phyloP scores from a whole-genome alignment of 345 rosid genomes.

The Aurinia saxatilis region DNA sequence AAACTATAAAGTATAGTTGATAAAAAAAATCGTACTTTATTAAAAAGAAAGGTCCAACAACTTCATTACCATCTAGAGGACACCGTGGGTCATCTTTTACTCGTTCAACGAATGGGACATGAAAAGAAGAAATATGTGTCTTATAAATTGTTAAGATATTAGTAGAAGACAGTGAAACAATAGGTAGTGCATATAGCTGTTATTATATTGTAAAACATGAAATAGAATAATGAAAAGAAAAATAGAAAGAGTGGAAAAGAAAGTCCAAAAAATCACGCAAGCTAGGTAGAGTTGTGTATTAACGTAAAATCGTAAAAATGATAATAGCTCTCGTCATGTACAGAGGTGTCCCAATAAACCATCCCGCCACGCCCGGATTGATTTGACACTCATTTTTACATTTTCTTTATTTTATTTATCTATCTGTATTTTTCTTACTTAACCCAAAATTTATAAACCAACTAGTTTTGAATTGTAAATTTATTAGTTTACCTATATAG shows the following conservation, averaged over 20 bases:
- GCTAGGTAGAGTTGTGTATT: neutral
- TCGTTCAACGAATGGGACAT: slow-evolving; percentile 19
- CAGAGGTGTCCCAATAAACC: slow-evolving; percentile 21
- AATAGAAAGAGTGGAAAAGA: slow-evolving; percentile 4
- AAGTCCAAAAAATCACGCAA: slow-evolving; percentile 26
- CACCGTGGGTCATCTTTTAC: slow-evolving; percentile 27
- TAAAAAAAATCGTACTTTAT: no score
- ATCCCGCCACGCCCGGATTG: slow-evolving; percentile 34
- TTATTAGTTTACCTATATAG: no score
- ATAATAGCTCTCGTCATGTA: slow-evolving; percentile 22
- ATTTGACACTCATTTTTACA: slow-evolving; percentile 26
- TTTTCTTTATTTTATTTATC: neutral
- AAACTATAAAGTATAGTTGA: neutral
- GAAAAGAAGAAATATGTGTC: neutral
- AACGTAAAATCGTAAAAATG: slow-evolving; percentile 19
- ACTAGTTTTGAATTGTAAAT: no score
- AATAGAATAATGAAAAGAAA: neutral
- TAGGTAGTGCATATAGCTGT: neutral
- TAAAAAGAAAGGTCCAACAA: no score
- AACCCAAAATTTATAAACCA: no score
- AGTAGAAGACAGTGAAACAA: neutral
- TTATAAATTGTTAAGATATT: neutral
- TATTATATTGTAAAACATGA: neutral
- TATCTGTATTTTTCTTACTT: neutral
- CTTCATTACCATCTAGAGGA: slow-evolving; percentile 13